Evolutionary conservation across 441 rosid species (phyloP).

Genomic region (Macaranga tanarius): DNA sequence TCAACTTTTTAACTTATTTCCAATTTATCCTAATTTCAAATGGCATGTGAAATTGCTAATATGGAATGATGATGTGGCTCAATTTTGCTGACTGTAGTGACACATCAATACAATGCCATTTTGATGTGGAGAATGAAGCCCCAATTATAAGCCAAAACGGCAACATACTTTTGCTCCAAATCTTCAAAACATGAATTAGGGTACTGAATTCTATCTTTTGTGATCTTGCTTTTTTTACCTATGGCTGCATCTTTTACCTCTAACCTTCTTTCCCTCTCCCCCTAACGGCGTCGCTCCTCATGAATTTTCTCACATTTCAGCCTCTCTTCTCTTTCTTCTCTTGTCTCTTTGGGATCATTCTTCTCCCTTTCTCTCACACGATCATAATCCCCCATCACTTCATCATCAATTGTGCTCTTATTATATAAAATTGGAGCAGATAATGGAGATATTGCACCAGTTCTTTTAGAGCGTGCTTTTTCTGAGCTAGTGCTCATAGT

Average conservation of each 20-base stretch:
- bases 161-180: too few relatives aligned
- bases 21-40: too few relatives aligned
- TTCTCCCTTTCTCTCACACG: slow-evolving; percentile 47
- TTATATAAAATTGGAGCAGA: slow-evolving; percentile 58
- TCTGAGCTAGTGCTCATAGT: slow-evolving; percentile 82
- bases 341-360: slow-evolving; percentile 60
- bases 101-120: too few relatives aligned
- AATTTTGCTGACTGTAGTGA: too few relatives aligned
- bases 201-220: slow-evolving; percentile 69
- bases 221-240: slow-evolving; percentile 87
- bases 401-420: slow-evolving; percentile 43
- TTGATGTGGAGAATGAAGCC: too few relatives aligned
- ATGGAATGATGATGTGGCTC: too few relatives aligned
- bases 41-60: too few relatives aligned
- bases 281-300: slow-evolving; percentile 84
- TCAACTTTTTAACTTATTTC: too few relatives aligned
- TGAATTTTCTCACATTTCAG: slow-evolving; percentile 81
- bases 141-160: too few relatives aligned
- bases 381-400: slow-evolving; percentile 65
- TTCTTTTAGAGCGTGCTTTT: slow-evolving; percentile 91
- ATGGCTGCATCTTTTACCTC: slow-evolving; percentile 84
- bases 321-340: slow-evolving; percentile 81
- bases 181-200: too few relatives aligned
- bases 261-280: slow-evolving; percentile 86
- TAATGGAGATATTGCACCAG: slow-evolving; percentile 56